Percentiles rank a stretch among this genome's conserved stretches.
These are phyloP conservation scores for Setomelanomma holmii DNA, from an alignment of 2,329 filamentous ascomycete genomes.

Conservation along the genomic window DNA sequence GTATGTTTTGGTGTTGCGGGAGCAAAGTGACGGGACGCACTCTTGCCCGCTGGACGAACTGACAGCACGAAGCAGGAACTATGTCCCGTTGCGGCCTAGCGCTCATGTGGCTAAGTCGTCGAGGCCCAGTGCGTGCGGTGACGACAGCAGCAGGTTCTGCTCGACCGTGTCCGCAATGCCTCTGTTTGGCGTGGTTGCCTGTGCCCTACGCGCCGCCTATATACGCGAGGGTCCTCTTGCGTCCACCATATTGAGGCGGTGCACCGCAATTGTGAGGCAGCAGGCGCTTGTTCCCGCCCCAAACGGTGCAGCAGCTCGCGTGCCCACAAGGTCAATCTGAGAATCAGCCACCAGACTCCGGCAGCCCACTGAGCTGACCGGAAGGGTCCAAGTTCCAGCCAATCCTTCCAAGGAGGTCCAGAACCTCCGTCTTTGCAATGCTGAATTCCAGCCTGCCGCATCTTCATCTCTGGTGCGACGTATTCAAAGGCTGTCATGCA, in stretches of 20 bases:
- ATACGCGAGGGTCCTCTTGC: too few species aligned
- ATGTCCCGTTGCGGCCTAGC: too few species aligned
- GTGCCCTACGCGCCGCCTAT: too few species aligned
- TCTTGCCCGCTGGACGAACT: too few species aligned
- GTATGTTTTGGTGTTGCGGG: constrained; percentile 27
- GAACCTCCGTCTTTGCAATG: too few species aligned
- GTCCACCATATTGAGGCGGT: constrained; percentile 5
- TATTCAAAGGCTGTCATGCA: too few species aligned
- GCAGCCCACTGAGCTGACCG: background rate
- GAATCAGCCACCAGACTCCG: background rate
- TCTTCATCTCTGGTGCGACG: too few species aligned
- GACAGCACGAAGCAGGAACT: constrained; percentile 14
- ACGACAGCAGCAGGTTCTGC: background rate
- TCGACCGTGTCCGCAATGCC: background rate
- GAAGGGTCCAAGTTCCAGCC: background rate
- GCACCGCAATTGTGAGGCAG: constrained; percentile 18
- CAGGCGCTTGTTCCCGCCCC: constrained; percentile 9
- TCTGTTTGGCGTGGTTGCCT: too few species aligned
- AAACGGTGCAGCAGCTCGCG: constrained; percentile 28
- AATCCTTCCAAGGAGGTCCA: too few species aligned
- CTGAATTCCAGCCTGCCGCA: too few species aligned
- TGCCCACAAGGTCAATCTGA: constrained; percentile 19
- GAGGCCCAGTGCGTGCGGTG: too few species aligned
- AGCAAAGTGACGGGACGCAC: constrained; percentile 16
- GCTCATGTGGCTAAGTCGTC: background rate